A percentile compares a stretch with the other conserved stretches of the same genome.
Conservation (phyloP, 2,329 filamentous ascomycete species). For the Aspergillus floridensis region DNA sequence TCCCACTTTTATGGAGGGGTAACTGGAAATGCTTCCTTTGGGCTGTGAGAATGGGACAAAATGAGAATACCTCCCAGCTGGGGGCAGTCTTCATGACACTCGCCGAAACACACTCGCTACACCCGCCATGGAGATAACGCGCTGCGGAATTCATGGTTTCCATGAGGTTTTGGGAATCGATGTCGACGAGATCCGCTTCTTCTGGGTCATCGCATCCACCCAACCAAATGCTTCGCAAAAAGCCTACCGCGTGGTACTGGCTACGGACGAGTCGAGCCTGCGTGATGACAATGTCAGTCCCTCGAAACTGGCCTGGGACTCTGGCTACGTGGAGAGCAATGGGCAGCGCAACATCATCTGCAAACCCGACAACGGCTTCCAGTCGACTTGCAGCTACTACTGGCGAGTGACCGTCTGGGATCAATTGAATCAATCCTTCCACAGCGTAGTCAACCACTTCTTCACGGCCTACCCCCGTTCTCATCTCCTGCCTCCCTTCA, state of each 20-base stretch:
- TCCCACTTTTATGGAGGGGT: not conserved
- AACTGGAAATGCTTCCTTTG: not conserved
- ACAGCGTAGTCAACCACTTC: conserved; percentile 21
- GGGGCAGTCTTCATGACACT: not conserved
- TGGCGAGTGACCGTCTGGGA: conserved; percentile 25
- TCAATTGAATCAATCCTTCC: conserved; percentile 6
- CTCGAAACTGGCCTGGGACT: conserved; percentile 16
- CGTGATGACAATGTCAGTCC: not conserved
- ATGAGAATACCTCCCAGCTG: not conserved
- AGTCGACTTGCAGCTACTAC: conserved; percentile 20
- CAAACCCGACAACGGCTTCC: conserved; percentile 18
- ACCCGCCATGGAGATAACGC: conserved; percentile 14
- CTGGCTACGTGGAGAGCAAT: conserved; percentile 19
- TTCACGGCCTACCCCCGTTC: conserved; percentile 23
- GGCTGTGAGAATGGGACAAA: not conserved
- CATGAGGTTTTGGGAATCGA: conserved; percentile 24
- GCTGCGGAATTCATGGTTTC: conserved; percentile 26
- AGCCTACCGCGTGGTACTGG: conserved; percentile 19
- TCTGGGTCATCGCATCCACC: conserved; percentile 18
- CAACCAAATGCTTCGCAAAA: conserved; percentile 9
- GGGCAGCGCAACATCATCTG: conserved; percentile 25
- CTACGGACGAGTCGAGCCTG: not conserved
- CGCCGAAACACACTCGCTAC: not conserved
- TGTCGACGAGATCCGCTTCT: conserved; percentile 22
- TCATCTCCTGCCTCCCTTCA: conserved; percentile 22